Evolutionary conservation across 345 rosid genomes (phyloP), one percentile per base, ranked within the genome.

Genomic region (Gossypium stocksii): DNA sequence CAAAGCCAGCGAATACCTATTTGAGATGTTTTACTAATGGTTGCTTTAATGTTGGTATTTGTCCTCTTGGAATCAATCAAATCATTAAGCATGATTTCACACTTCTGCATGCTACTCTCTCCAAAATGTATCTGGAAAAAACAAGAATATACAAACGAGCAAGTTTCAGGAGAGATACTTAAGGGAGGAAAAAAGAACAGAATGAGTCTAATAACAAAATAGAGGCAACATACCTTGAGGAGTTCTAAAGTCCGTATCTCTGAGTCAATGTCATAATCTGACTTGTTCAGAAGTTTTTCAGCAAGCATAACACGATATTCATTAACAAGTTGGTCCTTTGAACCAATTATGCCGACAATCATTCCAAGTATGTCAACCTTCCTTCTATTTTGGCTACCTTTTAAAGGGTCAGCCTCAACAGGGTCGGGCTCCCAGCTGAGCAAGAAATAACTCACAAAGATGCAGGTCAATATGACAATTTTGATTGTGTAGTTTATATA

Each of bases 381-480:
- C 85, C 96, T 85, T 76, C 84, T 90, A 77, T 81, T 93, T 72
- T 88, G 82, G 79, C 96, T 91, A 61, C 94, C 93, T 87, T 90
- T 95, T 73, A 76, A 82, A 56, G 99, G 98, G 74, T 91, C 97
- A 80, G 96, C 97, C 80, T 89, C 98, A 12, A 82, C 90, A 80
- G 97, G 97, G 77, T 95, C 99, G n/a, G 97, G 98, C 84, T 91
- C 96, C 99, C 99, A 95, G 75, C 99, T 95, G 82, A 81, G 54
- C 74, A 78, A 75, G 54, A 66, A 56, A 72, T 45, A 83, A 77
- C 9, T 44, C 79, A 38, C 38, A 57, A 69, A 56, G 76, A 51
- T 57, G 57, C 59, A 71, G 53, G 70, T 81, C 27, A 17, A 34
- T 61, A 45, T 17, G 45, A 53, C 34, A 71, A 74, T 9, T 41